These are phyloP conservation scores for Blastomyces gilchristii DNA, from an alignment of 2,329 filamentous ascomycete genomes.

Conservation along the genomic window DNA sequence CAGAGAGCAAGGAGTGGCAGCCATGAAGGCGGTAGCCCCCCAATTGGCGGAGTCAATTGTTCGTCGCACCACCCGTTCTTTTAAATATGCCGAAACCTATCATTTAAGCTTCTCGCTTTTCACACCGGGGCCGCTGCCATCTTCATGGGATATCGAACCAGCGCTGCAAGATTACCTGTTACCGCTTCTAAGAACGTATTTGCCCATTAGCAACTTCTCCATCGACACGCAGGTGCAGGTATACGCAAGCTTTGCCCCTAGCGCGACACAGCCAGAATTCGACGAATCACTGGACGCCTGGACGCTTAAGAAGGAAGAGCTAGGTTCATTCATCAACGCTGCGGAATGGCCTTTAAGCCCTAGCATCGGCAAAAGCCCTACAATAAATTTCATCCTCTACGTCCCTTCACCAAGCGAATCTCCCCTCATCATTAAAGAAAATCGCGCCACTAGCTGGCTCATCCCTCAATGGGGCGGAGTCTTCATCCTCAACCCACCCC, in stretches of 20 bases:
- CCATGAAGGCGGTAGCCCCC: constrained; percentile 32
- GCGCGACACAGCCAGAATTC: constrained; percentile 48
- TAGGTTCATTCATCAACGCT: constrained; percentile 92
- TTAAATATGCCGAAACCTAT: constrained; percentile 89
- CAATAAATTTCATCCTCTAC: constrained; percentile 91
- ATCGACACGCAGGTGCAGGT: constrained; percentile 94
- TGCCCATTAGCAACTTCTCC: constrained; percentile 84
- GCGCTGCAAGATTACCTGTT: constrained; percentile 72
- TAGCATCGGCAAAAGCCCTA: constrained; percentile 85
- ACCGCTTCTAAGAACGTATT: constrained; percentile 68
- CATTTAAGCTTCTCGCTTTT: constrained; percentile 95
- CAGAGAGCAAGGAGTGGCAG: constrained; percentile 23
- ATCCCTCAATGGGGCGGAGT: constrained; percentile 92
- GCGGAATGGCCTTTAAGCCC: constrained; percentile 95
- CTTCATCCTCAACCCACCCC: constrained; percentile 52
- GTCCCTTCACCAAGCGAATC: constrained; percentile 60
- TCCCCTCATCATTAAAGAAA: constrained; percentile 51
- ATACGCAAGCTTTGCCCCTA: constrained; percentile 62
- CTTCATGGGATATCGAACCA: constrained; percentile 79
- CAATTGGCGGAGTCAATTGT: constrained; percentile 49
- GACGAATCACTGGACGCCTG: constrained; percentile 48
- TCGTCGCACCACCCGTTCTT: constrained; percentile 64
- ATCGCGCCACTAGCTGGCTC: constrained; percentile 66
- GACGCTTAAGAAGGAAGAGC: constrained; percentile 69
- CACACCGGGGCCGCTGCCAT: constrained; percentile 65